Evolutionary conservation across 2,329 filamentous ascomycete genomes (phyloP).

Genomic region (Ophiostoma sp.): DNA sequence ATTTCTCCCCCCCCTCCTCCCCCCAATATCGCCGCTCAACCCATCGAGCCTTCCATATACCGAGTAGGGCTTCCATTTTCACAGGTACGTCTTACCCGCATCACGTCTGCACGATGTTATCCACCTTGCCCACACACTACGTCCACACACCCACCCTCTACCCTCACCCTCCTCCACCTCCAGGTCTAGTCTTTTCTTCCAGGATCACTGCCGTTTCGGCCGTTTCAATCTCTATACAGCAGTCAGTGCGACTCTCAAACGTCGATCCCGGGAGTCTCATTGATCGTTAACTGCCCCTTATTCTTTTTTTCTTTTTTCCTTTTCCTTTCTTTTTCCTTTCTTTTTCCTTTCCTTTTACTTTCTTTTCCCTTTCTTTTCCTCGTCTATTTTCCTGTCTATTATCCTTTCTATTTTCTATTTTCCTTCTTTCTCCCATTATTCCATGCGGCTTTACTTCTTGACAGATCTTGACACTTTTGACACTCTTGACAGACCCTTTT

Average conservation of each 20-base stretch:
- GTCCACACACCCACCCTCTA: background rate
- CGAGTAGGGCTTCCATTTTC: too few relatives aligned
- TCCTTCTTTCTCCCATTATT: background rate
- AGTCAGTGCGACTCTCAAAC: slow-evolving; percentile 39
- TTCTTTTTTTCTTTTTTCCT: slow-evolving; percentile 18
- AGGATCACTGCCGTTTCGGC: slow-evolving; percentile 38
- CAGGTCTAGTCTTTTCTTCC: slow-evolving; percentile 19
- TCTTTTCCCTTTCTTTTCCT: background rate
- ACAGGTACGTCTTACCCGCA: too few relatives aligned
- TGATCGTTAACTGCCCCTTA: slow-evolving; percentile 24
- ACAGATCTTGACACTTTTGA: too few relatives aligned
- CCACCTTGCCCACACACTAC: background rate
- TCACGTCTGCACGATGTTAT: too few relatives aligned
- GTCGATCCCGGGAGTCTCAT: slow-evolving; percentile 36
- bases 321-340: background rate
- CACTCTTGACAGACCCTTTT: background rate
- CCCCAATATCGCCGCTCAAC: too few relatives aligned
- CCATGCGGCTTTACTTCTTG: background rate
- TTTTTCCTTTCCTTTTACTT: background rate
- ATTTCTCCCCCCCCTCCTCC: too few relatives aligned
- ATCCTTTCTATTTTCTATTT: background rate
- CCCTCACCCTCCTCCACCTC: background rate
- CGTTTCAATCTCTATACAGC: slow-evolving; percentile 38
- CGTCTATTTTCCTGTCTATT: background rate
- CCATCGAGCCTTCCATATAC: too few relatives aligned